These are phyloP conservation scores for Trichomonascaceae sp. DNA, from an alignment of 1,139 yeast species.

Conservation along the genomic window DNA sequence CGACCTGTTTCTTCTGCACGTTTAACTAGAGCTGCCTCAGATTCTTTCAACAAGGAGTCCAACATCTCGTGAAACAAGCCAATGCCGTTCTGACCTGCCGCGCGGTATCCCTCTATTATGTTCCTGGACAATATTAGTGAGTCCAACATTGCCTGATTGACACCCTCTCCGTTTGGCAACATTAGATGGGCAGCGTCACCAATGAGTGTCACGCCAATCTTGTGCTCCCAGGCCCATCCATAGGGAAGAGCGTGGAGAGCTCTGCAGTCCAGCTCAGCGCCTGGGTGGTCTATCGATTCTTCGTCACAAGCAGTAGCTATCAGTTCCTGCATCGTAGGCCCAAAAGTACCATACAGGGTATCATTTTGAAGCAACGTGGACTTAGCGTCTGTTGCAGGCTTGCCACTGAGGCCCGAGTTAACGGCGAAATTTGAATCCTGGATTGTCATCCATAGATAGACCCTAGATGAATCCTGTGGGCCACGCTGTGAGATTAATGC, in stretches of 20 bases:
- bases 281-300: neutral
- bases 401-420: neutral
- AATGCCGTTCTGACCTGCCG: neutral
- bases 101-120: neutral
- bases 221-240: neutral
- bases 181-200: constrained; percentile 5
- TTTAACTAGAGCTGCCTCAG: neutral
- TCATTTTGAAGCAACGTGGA: neutral
- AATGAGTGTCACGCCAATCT: neutral
- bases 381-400: neutral
- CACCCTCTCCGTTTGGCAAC: constrained; percentile 4
- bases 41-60: neutral
- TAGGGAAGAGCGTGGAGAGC: constrained; percentile 1
- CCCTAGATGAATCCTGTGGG: neutral
- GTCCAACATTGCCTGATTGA: constrained; percentile 2
- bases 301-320: neutral
- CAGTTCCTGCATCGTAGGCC: neutral
- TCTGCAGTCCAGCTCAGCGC: neutral
- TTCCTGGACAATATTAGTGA: neutral
- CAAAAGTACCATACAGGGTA: neutral
- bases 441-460: neutral
- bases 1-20: neutral
- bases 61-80: neutral
- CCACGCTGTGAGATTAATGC: neutral
- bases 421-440: neutral